These are phyloP conservation scores for Nakazawaea ambrosiae DNA, from an alignment of 805 yeast species.

Conservation along the genomic window DNA sequence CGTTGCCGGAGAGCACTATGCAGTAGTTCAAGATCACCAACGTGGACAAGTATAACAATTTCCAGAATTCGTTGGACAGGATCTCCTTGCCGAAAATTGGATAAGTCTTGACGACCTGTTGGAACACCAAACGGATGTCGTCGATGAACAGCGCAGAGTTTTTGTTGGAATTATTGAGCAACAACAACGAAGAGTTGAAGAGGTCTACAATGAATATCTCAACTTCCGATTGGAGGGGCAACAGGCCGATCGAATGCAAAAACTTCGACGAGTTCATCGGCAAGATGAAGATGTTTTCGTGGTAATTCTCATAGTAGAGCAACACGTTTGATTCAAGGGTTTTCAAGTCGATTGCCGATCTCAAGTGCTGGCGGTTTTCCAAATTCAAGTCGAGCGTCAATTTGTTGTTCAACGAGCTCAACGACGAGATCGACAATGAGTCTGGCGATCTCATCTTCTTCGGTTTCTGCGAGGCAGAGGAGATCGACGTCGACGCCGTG, in stretches of 20 bases:
- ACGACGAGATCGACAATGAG: constrained; percentile 13
- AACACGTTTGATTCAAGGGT: constrained; percentile 28
- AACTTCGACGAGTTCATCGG: constrained; percentile 27
- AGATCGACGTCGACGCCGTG: too few relatives aligned
- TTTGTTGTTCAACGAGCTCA: constrained; percentile 17
- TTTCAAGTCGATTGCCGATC: constrained; percentile 17
- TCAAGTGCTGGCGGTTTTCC: constrained; percentile 14
- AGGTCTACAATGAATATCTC: constrained; percentile 28
- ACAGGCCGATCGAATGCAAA: constrained; percentile 17
- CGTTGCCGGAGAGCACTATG: constrained; percentile 51
- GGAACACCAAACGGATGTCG: constrained; percentile 28
- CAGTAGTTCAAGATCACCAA: constrained; percentile 45
- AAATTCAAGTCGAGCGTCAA: constrained; percentile 11
- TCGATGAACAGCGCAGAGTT: constrained; percentile 19
- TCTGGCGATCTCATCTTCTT: constrained; percentile 6
- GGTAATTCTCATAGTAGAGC: constrained; percentile 36
- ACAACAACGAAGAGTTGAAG: constrained; percentile 33
- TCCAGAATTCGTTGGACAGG: constrained; percentile 20
- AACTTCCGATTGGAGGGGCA: constrained; percentile 22
- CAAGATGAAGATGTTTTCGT: constrained; percentile 37
- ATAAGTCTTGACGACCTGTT: constrained; percentile 27
- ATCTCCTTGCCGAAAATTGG: constrained; percentile 24
- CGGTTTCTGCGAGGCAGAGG: too few relatives aligned
- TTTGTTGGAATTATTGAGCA: constrained; percentile 24
- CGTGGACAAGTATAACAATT: constrained; percentile 28